phyloP scores from a whole-genome alignment of 306 rosid species.

The Sesbania bispinosa region DNA sequence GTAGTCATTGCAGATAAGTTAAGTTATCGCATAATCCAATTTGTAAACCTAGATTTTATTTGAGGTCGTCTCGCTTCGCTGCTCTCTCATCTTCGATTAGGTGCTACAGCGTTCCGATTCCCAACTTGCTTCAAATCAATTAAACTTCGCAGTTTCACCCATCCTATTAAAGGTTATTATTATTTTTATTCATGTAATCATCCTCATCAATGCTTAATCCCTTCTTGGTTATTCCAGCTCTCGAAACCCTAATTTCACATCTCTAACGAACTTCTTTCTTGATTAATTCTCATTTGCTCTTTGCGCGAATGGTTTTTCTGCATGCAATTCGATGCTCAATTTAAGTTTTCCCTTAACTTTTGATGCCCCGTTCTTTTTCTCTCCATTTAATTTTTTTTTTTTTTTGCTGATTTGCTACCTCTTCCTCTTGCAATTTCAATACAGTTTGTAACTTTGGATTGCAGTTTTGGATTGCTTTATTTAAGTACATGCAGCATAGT shows the following conservation, averaged over 20 bases:
- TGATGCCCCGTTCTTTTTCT: background rate
- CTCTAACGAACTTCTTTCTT: background rate
- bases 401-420: background rate
- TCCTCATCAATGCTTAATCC: background rate
- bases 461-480: constrained; percentile 40
- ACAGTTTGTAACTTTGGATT: constrained; percentile 24
- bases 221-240: background rate
- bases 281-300: background rate
- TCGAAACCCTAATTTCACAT: constrained; percentile 33
- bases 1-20: background rate
- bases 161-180: background rate
- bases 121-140: background rate
- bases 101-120: background rate
- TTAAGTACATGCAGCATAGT: constrained; percentile 10
- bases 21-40: background rate
- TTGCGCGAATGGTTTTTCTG: background rate
- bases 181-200: background rate
- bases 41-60: background rate
- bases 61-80: background rate
- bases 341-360: background rate
- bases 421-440: background rate
- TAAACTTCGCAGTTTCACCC: background rate
- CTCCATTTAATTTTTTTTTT: background rate
- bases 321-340: background rate
- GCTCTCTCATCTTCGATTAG: background rate